Conservation (phyloP, 2,329 filamentous ascomycete species). For the Cladorrhinum sp. region DNA sequence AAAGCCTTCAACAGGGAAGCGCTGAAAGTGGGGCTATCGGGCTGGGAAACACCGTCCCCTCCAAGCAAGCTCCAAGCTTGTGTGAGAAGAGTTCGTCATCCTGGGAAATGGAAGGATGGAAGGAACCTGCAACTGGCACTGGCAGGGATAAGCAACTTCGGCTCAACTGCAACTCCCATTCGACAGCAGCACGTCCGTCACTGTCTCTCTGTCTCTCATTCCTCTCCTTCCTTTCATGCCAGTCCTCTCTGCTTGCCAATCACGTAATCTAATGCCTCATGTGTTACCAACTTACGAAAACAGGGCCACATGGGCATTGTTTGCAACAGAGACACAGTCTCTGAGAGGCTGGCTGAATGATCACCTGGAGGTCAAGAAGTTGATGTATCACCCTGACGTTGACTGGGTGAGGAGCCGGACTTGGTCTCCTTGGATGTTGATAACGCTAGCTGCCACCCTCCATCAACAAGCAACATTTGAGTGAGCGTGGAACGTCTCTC, state of each 20-base stretch:
- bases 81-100: constrained; percentile 16
- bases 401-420: background rate
- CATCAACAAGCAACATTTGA: background rate
- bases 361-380: background rate
- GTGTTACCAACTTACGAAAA: constrained; percentile 2
- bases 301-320: constrained; percentile 23
- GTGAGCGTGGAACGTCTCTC: background rate
- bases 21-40: constrained; percentile 19
- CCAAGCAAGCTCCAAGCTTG: constrained; percentile 10
- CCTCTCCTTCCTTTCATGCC: background rate
- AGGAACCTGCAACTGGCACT: background rate
- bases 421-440: background rate
- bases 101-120: constrained; percentile 5
- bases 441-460: constrained; percentile 8
- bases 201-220: background rate
- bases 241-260: constrained; percentile 3
- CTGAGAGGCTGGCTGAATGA: background rate
- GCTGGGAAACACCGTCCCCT: constrained; percentile 17
- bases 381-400: constrained; percentile 16
- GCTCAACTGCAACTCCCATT: constrained; percentile 9
- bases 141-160: background rate
- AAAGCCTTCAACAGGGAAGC: constrained; percentile 18
- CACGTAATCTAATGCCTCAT: constrained; percentile 24
- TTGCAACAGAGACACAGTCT: background rate
- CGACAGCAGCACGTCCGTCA: constrained; percentile 3